These are phyloP conservation scores for Ustilago cynodontis DNA, from an alignment of 1,284 basidiomycete species.

Conservation along the genomic window DNA sequence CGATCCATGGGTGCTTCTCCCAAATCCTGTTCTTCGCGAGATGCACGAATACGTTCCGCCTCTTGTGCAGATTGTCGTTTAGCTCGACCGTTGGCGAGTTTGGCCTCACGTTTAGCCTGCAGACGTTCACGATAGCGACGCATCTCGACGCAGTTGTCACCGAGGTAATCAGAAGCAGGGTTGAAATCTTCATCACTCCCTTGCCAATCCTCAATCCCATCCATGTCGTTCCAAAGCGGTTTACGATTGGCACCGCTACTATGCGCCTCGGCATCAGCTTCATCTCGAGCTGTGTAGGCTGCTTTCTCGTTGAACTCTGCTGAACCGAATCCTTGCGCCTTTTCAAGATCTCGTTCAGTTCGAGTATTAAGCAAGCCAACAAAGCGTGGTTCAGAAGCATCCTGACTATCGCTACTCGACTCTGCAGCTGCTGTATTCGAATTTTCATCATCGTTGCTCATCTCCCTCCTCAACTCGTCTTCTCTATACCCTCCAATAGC, in stretches of 20 bases:
- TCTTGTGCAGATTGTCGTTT: conserved; percentile 32
- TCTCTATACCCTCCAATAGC: conserved; percentile 62
- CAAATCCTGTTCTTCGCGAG: conserved; percentile 48
- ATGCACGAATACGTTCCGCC: conserved; percentile 15
- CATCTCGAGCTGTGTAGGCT: neutral
- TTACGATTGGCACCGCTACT: conserved; percentile 14
- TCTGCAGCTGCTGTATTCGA: conserved; percentile 32
- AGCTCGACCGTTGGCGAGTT: conserved; percentile 11
- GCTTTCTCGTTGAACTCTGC: conserved; percentile 36
- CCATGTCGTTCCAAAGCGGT: conserved; percentile 35
- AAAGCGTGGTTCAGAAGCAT: conserved; percentile 18
- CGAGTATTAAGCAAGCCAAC: conserved; percentile 51
- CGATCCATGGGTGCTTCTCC: conserved; percentile 58
- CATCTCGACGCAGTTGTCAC: conserved; percentile 65
- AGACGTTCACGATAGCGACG: conserved; percentile 49
- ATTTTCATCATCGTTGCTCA: conserved; percentile 31
- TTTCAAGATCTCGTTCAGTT: conserved; percentile 59
- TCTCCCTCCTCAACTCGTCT: conserved; percentile 51
- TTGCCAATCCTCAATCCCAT: conserved; percentile 60
- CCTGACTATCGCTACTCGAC: conserved; percentile 27
- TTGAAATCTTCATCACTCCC: conserved; percentile 53
- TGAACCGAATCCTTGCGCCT: conserved; percentile 35
- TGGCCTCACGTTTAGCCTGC: conserved; percentile 31
- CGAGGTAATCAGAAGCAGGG: conserved; percentile 63
- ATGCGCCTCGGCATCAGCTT: conserved; percentile 15